Base-by-base conservation (phyloP, 2,329 filamentous ascomycete species). In the Cercospora canescens region DNA sequence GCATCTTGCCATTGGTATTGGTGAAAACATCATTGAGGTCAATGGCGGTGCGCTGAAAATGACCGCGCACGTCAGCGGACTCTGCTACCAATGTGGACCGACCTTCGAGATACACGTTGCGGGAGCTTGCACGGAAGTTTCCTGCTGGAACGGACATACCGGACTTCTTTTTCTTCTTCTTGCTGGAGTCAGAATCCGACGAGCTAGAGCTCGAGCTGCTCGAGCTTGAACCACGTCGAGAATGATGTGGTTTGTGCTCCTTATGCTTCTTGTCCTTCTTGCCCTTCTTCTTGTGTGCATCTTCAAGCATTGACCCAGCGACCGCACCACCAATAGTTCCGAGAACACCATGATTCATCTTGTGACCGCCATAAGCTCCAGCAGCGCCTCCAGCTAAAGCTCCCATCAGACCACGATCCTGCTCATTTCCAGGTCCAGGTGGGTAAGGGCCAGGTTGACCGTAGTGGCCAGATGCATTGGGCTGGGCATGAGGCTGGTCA, bases 271-370 rank as follows among this genome's bases (percentile, higher is more conserved):
- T 73, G 32, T 81, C 73, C 68, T 79, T 73, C 68, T 80, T 76
- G 26, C 76, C 69, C 67, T 79, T 74, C 72, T 78, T 77, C 76
- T 86, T 86, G 70, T 79, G 69, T 67, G 83, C 82, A 69, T 87
- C 82, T 70, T 87, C 84, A 1, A 87, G 71, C 69, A 86, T 83
- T 71, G 80, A 83, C 2, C 86, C 86, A 1, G 83, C 71, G 14
- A 88, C 77, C 0, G 86, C 86, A 52, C 86, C 86, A 9, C 84
- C 84, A 45, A 88, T 72, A 1, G 85, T 83, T 14, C 87, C 87
- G 2, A 89, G 71, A n/a, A 88, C 73, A 4, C 85, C 84, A 69
- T 87, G 85, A 24, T 83, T 81, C 74, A 86, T 79, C 74, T 86
- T 85, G 71, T 83, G 81, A 6, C 86, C 87, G 11, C 85, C 80